Evolutionary conservation across 805 yeast genomes (phyloP), one percentile per base, ranked within the genome.

Genomic region (Sugiyamaella marilandica): DNA sequence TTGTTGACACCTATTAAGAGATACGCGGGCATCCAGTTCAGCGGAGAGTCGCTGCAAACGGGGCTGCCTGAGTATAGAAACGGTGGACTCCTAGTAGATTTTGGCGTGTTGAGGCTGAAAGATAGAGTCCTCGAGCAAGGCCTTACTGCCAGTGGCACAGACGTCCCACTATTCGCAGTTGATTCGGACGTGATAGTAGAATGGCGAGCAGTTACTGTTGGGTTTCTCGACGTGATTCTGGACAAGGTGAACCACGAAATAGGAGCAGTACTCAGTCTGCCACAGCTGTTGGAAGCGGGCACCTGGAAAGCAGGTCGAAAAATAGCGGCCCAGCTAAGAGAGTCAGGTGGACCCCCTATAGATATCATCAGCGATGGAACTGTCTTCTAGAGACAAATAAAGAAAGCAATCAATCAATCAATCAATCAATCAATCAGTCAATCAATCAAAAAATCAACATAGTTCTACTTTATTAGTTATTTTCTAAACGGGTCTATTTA

Each of bases 231-330:
- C 61, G 63, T 70, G 55, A 63, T 82, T 2, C 67, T 82, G 18
- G 81, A 80, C 10, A 55, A 77, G 49, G 77, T 82, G 36, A 82
- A 82, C 57, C 68, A 73, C 29, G 69, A 71, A 49, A 62, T 82
- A 47, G 54, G 59, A 9, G 66, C 57, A 49, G 35, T 46, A 4
- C 61, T 82, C 45, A 57, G 65, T 8, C 64, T 82, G 41, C 82
- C 86, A 1, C 87, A 82, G 62, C 62, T 82, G 52, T 77, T 82
- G 45, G 87, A 82, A 58, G 86, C 87, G 2, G 87, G 87, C 0
- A 75, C 81, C 31, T 82, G 87, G 87, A 78, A 77, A 56, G 78
- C 83, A 1, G 87, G 87, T 1, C 70, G 87, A 54, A 77, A 76
- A 49, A 78, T 81, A 50, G 86, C 87, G 1, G 76, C 76, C 9